Evolutionary conservation across 202 grass and related monocot genomes (phyloP), one percentile per base, ranked within the genome.

Genomic region (Cymbopogon flexuosus): DNA sequence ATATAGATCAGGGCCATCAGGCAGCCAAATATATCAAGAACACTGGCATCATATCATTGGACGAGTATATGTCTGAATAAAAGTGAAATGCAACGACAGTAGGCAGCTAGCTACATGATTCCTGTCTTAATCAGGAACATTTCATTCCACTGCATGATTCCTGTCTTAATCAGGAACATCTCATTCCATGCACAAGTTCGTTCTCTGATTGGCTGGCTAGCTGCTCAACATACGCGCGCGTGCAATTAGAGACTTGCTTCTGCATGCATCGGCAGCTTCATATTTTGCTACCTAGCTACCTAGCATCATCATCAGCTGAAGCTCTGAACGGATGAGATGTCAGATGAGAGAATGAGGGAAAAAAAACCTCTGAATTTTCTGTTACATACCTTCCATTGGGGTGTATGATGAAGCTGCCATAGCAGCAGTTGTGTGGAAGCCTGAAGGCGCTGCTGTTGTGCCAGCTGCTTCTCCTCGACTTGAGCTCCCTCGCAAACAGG

Each of bases 341-440:
- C 12, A 52, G 16, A 19, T 7, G 16, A 52, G 49, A n/a, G 5
- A 49, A 49, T 49, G 46, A 49, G 15, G 1, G 7, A n/a, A n/a
- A n/a, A n/a, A n/a, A n/a, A n/a, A n/a, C n/a, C n/a, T n/a, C n/a
- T n/a, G n/a, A n/a, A n/a, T n/a, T n/a, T n/a, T n/a, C n/a, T n/a
- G 27, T 52, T 54, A 2, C 16, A 43, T 40, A 94, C 95, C 95
- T 97, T 89, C 92, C 92, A 79, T 89, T 88, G 2, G 92, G 95
- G 65, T 89, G 88, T 77, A 97, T 89, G 46, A 94, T 73, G 69
- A 91, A 79, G 79, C 68, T 87, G 63, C 30, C 71, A 65, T 84
- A 90, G 63, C 84, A 91, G 58, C 80, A 92, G 67, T 81, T 72
- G 4, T 21, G 86, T 27, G 88, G 84, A 4, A 90, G 52, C 52